Conservation (phyloP, 352 stramenopile species). For the Globisporangium camurandrum region DNA sequence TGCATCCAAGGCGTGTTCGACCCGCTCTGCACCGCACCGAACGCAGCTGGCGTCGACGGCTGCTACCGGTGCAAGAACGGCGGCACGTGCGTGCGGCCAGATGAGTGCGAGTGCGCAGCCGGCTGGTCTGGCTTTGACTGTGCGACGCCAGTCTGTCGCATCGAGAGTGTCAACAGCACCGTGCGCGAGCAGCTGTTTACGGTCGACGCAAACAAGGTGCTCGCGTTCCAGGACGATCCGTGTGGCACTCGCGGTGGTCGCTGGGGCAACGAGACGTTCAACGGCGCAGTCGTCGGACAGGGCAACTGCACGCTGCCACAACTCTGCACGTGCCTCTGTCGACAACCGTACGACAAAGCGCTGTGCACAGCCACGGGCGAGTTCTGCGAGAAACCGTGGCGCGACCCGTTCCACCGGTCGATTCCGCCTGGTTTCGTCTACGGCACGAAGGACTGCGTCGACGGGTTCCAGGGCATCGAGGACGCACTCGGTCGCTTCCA, state of each 20-base stretch:
- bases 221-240: slow-evolving; percentile 90
- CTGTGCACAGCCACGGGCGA: slow-evolving; percentile 65
- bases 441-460: slow-evolving; percentile 85
- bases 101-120: slow-evolving; percentile 87
- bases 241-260: slow-evolving; percentile 81
- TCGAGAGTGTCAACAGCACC: slow-evolving; percentile 39
- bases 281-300: slow-evolving; percentile 70
- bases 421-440: slow-evolving; percentile 88
- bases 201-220: slow-evolving; percentile 89
- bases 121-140: slow-evolving; percentile 96
- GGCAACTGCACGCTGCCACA: slow-evolving; percentile 92
- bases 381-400: slow-evolving; percentile 81
- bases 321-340: slow-evolving; percentile 90
- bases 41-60: slow-evolving; percentile 59
- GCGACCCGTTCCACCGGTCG: slow-evolving; percentile 57
- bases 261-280: slow-evolving; percentile 60
- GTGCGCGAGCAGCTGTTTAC: slow-evolving; percentile 89
- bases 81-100: slow-evolving; percentile 86
- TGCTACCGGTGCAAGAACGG: slow-evolving; percentile 94
- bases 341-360: slow-evolving; percentile 58
- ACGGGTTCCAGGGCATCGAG: slow-evolving; percentile 92
- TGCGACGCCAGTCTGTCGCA: slow-evolving; percentile 83
- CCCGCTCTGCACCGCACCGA: slow-evolving; percentile 64
- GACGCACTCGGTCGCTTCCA: slow-evolving; percentile 85
- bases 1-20: slow-evolving; percentile 95